A percentile compares a stretch with the other conserved stretches of the same genome.
Evolutionary conservation across 768 basidiomycete genomes (phyloP).

Genomic region (Mycena metata): DNA sequence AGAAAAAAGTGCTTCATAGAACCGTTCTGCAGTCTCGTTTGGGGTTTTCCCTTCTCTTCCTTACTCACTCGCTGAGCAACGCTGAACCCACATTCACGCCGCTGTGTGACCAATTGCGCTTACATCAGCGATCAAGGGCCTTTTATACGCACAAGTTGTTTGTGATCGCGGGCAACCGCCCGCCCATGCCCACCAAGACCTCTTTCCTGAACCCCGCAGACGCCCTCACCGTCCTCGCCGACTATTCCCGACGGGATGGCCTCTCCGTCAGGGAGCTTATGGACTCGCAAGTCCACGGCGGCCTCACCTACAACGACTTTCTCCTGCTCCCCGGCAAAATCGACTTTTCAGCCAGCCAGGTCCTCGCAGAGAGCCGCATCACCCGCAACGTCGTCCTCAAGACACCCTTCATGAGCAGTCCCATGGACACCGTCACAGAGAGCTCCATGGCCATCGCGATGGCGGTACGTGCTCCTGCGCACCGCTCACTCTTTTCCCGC

Average conservation of each 20-base stretch:
- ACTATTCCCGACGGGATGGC: constrained; percentile 83
- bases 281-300: constrained; percentile 87
- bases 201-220: constrained; percentile 73
- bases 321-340: constrained; percentile 95
- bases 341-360: constrained; percentile 87
- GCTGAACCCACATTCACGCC: too few relatives aligned
- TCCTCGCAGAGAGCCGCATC: constrained; percentile 86
- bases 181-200: constrained; percentile 44
- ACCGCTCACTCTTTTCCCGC: constrained; percentile 25
- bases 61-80: too few relatives aligned
- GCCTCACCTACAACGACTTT: constrained; percentile 98
- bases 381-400: constrained; percentile 93
- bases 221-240: constrained; percentile 82
- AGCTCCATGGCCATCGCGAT: constrained; percentile 92
- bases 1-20: too few relatives aligned
- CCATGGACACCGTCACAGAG: constrained; percentile 99
- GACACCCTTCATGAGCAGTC: constrained; percentile 97
- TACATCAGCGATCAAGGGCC: too few relatives aligned
- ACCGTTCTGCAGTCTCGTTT: too few relatives aligned
- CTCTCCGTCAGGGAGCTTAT: constrained; percentile 89
- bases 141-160: too few relatives aligned
- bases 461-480: constrained; percentile 70
- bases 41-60: too few relatives aligned
- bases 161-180: constrained; percentile 31
- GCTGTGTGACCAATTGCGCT: too few relatives aligned